phyloP scores from a whole-genome alignment of 2,329 filamentous ascomycete species.

The Penicillium sp. region DNA sequence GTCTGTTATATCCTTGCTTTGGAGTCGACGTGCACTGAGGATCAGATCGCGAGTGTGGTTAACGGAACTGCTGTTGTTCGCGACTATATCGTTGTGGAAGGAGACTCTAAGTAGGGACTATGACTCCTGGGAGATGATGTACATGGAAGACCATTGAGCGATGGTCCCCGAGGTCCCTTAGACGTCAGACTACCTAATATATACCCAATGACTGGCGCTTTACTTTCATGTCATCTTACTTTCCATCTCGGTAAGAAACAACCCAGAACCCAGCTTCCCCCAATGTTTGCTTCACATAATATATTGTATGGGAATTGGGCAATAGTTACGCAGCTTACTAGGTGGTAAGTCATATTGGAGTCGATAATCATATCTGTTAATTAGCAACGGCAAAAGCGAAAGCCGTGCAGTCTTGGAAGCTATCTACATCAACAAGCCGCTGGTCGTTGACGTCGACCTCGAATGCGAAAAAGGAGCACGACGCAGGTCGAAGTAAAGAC shows the following conservation, averaged over 20 bases:
- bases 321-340: conserved; percentile 3
- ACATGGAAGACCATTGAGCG: not conserved
- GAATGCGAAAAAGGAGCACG: too few relatives aligned
- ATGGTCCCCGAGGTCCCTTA: not conserved
- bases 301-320: too few relatives aligned
- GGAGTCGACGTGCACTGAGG: conserved; percentile 42
- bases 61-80: conserved; percentile 47
- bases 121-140: not conserved
- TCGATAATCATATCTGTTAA: not conserved
- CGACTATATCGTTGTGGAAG: conserved; percentile 45
- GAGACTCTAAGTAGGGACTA: conserved; percentile 11
- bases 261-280: too few relatives aligned
- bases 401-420: too few relatives aligned
- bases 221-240: not conserved
- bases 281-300: too few relatives aligned
- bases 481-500: too few relatives aligned
- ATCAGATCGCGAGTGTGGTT: conserved; percentile 42
- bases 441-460: too few relatives aligned
- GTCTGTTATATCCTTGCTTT: conserved; percentile 47
- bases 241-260: too few relatives aligned
- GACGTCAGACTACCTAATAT: too few relatives aligned
- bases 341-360: not conserved
- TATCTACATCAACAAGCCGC: too few relatives aligned
- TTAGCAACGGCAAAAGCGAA: too few relatives aligned
- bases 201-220: too few relatives aligned